These are phyloP conservation scores for Obelidium mucronatum DNA, from an alignment of 192 early-diverging fungal genomes.

Conservation along the genomic window DNA sequence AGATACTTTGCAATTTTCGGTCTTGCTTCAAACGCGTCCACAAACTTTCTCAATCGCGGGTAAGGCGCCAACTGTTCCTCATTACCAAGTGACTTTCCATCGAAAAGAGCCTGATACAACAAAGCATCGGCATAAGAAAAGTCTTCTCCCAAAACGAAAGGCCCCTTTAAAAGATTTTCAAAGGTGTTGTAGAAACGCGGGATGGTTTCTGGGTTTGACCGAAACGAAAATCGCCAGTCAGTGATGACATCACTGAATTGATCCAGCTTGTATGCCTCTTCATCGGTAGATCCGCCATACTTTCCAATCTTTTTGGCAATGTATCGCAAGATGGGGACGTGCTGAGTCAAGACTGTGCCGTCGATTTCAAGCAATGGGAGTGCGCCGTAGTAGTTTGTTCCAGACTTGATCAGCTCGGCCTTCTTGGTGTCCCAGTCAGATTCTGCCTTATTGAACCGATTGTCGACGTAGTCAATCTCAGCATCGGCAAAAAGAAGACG, in stretches of 20 bases:
- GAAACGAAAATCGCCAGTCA: constrained; percentile 27
- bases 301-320: constrained; percentile 17
- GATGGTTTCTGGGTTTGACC: constrained; percentile 4
- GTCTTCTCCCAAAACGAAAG: constrained; percentile 22
- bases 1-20: too few species aligned
- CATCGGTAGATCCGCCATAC: constrained; percentile 9
- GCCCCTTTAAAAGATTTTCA: constrained; percentile 14
- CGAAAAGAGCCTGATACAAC: constrained; percentile 31
- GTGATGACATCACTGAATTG: constrained; percentile 16
- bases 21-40: too few species aligned
- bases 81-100: too few species aligned
- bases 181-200: constrained; percentile 7
- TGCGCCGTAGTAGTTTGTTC: not conserved
- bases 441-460: constrained; percentile 8
- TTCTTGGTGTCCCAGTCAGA: constrained; percentile 18
- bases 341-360: constrained; percentile 16
- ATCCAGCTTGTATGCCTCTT: constrained; percentile 27
- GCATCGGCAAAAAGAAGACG: constrained; percentile 26
- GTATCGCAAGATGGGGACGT: constrained; percentile 28
- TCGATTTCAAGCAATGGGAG: constrained; percentile 21
- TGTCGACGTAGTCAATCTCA: constrained; percentile 21
- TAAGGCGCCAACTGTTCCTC: too few species aligned
- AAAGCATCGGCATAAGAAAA: constrained; percentile 6
- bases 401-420: not conserved
- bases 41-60: too few species aligned